These are phyloP conservation scores for Geoglossum cookeanum DNA, from an alignment of 2,329 filamentous ascomycete genomes.

Conservation along the genomic window DNA sequence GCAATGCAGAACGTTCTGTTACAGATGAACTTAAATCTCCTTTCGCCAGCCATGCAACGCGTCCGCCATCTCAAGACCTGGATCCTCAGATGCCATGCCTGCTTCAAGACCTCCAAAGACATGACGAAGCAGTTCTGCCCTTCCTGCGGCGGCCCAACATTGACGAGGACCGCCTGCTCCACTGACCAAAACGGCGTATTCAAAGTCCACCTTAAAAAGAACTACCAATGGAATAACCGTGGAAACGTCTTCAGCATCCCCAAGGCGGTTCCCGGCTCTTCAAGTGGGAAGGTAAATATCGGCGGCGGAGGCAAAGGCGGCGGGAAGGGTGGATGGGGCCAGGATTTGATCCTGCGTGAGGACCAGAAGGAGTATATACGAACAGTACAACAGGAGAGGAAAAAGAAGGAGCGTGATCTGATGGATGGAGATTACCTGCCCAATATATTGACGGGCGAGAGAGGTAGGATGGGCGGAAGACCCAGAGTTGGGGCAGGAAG, in stretches of 20 bases:
- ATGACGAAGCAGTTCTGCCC: conserved; percentile 86
- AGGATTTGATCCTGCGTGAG: conserved; percentile 66
- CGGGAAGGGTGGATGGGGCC: conserved; percentile 76
- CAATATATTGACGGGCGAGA: conserved; percentile 61
- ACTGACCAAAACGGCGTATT: conserved; percentile 63
- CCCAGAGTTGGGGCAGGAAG: conserved; percentile 69
- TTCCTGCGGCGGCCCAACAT: conserved; percentile 69
- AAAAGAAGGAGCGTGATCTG: conserved; percentile 54
- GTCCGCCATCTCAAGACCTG: conserved; percentile 76
- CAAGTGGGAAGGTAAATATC: conserved; percentile 53
- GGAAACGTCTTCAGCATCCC: conserved; percentile 87
- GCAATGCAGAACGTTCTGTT: conserved; percentile 96
- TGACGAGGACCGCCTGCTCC: conserved; percentile 70
- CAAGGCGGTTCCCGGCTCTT: conserved; percentile 64
- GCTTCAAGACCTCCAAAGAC: conserved; percentile 69
- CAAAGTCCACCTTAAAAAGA: conserved; percentile 72
- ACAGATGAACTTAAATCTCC: conserved; percentile 81
- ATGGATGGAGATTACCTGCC: conserved; percentile 95
- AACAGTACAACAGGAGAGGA: conserved; percentile 42
- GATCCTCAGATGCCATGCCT: conserved; percentile 82
- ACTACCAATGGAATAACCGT: conserved; percentile 89
- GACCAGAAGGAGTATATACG: conserved; percentile 85
- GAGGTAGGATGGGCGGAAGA: conserved; percentile 43
- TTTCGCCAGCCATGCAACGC: conserved; percentile 59
- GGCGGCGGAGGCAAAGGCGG: conserved; percentile 62